phyloP scores from a whole-genome alignment of 257 asterid genomes.

The Solanum chaucha region DNA sequence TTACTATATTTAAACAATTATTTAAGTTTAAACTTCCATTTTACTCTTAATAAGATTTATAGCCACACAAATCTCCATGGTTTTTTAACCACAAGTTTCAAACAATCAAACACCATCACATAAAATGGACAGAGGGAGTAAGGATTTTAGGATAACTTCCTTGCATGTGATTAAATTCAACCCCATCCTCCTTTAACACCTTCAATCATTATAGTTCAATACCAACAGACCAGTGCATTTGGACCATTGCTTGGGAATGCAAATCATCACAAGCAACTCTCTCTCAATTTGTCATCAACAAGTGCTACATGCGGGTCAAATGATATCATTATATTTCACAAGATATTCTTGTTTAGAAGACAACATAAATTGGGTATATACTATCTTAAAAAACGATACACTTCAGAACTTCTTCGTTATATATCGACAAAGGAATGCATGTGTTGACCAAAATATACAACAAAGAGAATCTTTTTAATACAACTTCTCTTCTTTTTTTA shows the following conservation, averaged over 20 bases:
- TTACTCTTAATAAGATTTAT: background rate
- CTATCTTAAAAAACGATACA: background rate
- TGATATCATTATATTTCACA: background rate
- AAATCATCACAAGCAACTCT: background rate
- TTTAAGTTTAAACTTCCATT: background rate
- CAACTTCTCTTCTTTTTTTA: background rate
- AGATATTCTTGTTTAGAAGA: background rate
- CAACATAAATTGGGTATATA: background rate
- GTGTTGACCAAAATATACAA: background rate
- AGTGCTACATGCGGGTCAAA: background rate
- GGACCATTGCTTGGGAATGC: background rate
- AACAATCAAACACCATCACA: background rate
- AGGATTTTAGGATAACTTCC: background rate
- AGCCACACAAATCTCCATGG: background rate
- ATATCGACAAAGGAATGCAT: background rate
- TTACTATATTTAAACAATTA: background rate
- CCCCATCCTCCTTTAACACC: background rate
- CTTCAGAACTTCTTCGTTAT: background rate
- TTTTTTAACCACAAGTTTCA: background rate
- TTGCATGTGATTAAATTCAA: background rate
- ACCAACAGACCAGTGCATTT: background rate
- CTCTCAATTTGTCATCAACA: background rate
- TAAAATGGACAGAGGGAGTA: background rate
- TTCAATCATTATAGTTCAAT: background rate
- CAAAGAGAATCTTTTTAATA: background rate